Evolutionary conservation across 768 basidiomycete species (phyloP).

Genomic region (Auricularia cornea): DNA sequence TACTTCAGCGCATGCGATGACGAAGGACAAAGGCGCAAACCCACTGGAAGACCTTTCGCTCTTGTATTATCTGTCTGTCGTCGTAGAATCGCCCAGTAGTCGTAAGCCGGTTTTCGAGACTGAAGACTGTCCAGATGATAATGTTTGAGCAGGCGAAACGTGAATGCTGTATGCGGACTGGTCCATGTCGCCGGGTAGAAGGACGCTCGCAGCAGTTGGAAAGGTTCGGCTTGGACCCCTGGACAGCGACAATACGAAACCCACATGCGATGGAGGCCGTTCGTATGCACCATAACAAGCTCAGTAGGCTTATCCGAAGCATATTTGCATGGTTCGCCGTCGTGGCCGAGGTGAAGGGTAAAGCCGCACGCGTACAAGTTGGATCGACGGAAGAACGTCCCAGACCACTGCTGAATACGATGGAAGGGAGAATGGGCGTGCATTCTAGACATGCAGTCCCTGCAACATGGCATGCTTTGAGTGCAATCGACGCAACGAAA

Average conservation of each 20-base stretch:
- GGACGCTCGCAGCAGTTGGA: background rate
- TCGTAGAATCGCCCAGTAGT: background rate
- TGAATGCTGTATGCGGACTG: background rate
- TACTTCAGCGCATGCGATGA: background rate
- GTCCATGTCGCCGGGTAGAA: background rate
- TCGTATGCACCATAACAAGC: background rate
- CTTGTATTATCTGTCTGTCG: background rate
- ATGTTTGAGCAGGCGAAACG: background rate
- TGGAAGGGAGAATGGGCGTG: background rate
- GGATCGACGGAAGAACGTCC: background rate
- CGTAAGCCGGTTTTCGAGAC: background rate
- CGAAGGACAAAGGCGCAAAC: background rate
- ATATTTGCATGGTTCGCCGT: background rate
- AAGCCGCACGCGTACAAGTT: background rate
- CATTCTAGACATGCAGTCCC: background rate
- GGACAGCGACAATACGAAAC: background rate
- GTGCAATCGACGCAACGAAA: background rate
- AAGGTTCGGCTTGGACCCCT: background rate
- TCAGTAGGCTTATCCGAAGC: background rate
- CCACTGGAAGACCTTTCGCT: background rate
- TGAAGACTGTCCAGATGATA: background rate
- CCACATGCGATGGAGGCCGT: background rate
- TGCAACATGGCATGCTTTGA: background rate
- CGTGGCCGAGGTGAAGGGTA: background rate
- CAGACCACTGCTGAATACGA: background rate